Conservation (phyloP, 2,329 filamentous ascomycete species). For the Trichoderma breve region DNA sequence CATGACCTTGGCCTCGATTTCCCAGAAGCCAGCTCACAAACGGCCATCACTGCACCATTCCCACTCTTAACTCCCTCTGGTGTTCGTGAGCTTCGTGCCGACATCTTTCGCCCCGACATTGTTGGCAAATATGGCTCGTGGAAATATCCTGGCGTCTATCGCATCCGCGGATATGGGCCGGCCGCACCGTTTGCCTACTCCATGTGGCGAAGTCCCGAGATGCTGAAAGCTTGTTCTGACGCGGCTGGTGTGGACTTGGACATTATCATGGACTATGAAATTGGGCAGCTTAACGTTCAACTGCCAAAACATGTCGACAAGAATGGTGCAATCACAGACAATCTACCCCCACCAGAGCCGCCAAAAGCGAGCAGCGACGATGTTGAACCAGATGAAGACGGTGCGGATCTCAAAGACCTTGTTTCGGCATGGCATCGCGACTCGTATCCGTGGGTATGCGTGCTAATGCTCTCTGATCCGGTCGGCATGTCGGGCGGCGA, state of each 20-base stretch:
- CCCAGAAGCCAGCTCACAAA: conserved; percentile 10
- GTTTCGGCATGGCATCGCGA: conserved; percentile 48
- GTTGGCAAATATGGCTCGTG: conserved; percentile 18
- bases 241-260: conserved; percentile 52
- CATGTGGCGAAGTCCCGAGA: conserved; percentile 54
- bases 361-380: conserved; percentile 27
- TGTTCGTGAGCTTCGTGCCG: conserved; percentile 8
- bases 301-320: conserved; percentile 23
- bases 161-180: conserved; percentile 17
- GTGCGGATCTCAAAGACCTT: conserved; percentile 24
- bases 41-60: conserved; percentile 17
- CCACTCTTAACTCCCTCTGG: conserved; percentile 8
- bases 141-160: conserved; percentile 20
- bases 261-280: conserved; percentile 56
- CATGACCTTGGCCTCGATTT: conserved; percentile 10
- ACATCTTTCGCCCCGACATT: conserved; percentile 18
- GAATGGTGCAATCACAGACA: conserved; percentile 22
- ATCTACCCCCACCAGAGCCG: conserved; percentile 27
- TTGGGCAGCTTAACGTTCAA: conserved; percentile 56
- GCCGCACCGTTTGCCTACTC: conserved; percentile 6
- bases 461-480: conserved; percentile 50
- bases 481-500: conserved; percentile 46
- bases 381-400: conserved; percentile 24
- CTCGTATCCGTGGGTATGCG: conserved; percentile 51
- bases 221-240: conserved; percentile 50